Base-by-base conservation (phyloP, 257 asterid species). In the Fraxinus americana region DNA sequence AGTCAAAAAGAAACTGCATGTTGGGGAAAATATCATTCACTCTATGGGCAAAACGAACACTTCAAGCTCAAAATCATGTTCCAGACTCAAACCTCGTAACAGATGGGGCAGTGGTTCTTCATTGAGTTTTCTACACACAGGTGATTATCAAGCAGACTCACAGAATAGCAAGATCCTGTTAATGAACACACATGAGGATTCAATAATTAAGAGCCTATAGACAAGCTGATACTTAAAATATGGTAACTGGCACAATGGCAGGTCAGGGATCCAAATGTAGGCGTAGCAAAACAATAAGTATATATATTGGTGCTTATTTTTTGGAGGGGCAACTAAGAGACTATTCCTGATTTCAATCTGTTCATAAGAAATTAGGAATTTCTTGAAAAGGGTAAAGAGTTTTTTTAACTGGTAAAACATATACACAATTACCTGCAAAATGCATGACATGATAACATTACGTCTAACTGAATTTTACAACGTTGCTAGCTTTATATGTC, bases 101-200 rank as follows among this genome's bases (percentile, higher is more conserved):
- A 91, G 77, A 94, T 94, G 83, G 97, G 98, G 84, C 98, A 94
- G 67, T 90, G 94, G 83, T 86, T 84, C 89, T 92, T 94, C 98
- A 92, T 94, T 43, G 98, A 92, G 83, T 94, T 86, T 85, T 94
- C 96, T 21, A 94, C 90, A 61, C 98, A 91, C 76, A 67, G 78
- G 86, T 94, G 98, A 84, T 94, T 92, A 77, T 91, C 81, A 41
- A 81, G 95, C 69, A 94, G 86, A 76, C 82, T 77, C 73, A 83
- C 72, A 17, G 96, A 71, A 84, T 94, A 94, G 88, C 98, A 94
- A 67, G 98, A 94, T 68, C 97, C 98, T 94, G 92, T 52, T 72
- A 34, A 77, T 73, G 29, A 68, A 77, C 65, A 9, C 61, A 45
- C 68, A 73, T 16, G 34, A 30, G 74, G 52, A 59, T 16, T 73